Evolutionary conservation across 148 eudicot species (phyloP), one percentile per base, ranked within the genome.

Genomic region (Linanthus parryae): DNA sequence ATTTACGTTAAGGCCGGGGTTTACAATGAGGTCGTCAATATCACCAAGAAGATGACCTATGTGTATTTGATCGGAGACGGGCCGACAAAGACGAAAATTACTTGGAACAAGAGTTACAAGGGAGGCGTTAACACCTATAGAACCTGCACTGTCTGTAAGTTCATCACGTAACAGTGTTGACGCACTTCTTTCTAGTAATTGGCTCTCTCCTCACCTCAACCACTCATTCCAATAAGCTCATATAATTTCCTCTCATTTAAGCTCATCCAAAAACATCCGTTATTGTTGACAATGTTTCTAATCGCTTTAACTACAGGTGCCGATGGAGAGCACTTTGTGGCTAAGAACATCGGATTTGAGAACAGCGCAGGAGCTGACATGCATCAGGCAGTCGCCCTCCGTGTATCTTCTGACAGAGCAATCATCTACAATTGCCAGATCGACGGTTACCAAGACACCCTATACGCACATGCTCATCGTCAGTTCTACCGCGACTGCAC

Each of bases 401-500:
- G 81, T 2, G 68, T 75, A 0, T 33, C 69, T 0, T 46, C 53
- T 0, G 75, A 75, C 41, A 25, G 18, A 18, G 21, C 81, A 3
- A 41, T 72, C 18, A 37, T 75, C 45, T 54, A 62, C 71, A 66
- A 65, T 27, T 69, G 75, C 39, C 68, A 54, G 2, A 49, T 74
- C 3, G 72, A 74, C 16, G 80, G 67, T 10, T 68, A 67, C 49
- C 83, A 79, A 40, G 74, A 79, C 69, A 74, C 80, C 16, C 79
- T 79, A 17, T 79, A 79, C 25, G 45, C 72, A 24, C 84, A 76
- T 36, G 45, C 54, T 22, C 63, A 80, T 43, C 63, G 90, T 1
- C 95, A 83, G 35, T 83, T 74, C 67, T 86, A 74, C 61, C 63
- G 80, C 33, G 68, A 77, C 25, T 82, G 90, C 65, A 63, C 56